Base-by-base conservation (phyloP, 345 rosid species). In the Gossypium bickii region DNA sequence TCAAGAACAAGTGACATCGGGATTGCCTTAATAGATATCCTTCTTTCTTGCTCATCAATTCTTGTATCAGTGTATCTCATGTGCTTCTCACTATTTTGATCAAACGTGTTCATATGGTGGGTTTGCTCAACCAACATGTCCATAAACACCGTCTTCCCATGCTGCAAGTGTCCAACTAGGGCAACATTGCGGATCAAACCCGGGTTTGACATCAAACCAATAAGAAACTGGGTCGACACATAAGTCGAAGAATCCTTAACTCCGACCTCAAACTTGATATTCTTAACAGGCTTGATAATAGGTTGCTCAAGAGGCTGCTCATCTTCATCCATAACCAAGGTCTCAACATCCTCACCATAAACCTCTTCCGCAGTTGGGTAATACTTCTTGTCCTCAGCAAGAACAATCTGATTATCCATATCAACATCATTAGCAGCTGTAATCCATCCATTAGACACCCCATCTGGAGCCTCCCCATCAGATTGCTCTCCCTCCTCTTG, bases 101-200 rank as follows among this genome's bases (percentile, higher is more conserved):
- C 94, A 71, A 95, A 95, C 0, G 98, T 91, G 5, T 89, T 83
- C 87, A 90, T 88, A 77, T 86, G 99, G 72, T 91, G 99, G 0
- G 98, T 95, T 75, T 93, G 97, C 85, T 95, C 99, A 74, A 95
- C 94, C 90, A 95, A 77, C 99, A 95, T 93, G 76, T 95, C 98
- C 96, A 93, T 91, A 80, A 95, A 93, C 45, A 91, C 82, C 5
- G 96, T 93, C 82, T 95, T 95, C 51, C 99, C 99, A 58, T 93
- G 98, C 44, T 95, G 99, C 72, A 95, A 43, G 52, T 95, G 98
- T 41, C 99, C 99, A 67, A 95, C 98, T 22, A 95, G 98, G 24
- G 99, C 97, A 75, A 93, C 99, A 80, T 91, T 95, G 64, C 99
- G 89, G 71, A 95, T 91, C 75, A 93, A 82, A 11, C 88, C 55